These are phyloP conservation scores for Penicillium samsonianum DNA, from an alignment of 495 filamentous ascomycete genomes.

Conservation along the genomic window DNA sequence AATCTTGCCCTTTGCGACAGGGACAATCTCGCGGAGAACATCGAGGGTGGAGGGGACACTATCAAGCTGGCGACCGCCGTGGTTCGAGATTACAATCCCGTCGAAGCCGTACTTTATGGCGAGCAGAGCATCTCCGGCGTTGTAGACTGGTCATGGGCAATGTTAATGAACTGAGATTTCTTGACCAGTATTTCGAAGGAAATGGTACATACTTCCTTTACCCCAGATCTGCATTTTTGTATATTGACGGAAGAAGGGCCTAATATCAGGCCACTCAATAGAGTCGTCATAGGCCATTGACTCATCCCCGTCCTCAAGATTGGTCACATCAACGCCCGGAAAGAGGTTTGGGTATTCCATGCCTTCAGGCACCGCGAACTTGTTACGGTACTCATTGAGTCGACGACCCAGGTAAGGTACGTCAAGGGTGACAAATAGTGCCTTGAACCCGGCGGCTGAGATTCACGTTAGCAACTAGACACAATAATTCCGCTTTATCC, in stretches of 20 bases:
- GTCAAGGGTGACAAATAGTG: constrained; percentile 91
- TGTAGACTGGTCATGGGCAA: neutral
- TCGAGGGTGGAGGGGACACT: constrained; percentile 58
- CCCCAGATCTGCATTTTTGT: constrained; percentile 90
- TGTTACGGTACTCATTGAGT: constrained; percentile 41
- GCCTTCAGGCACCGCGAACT: constrained; percentile 39
- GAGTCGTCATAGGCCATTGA: constrained; percentile 3
- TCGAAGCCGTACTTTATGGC: constrained; percentile 58
- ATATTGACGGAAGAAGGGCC: constrained; percentile 77
- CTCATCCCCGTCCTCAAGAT: constrained; percentile 10
- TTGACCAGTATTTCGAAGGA: too few relatives aligned
- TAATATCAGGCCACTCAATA: constrained; percentile 8
- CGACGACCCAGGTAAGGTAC: constrained; percentile 76
- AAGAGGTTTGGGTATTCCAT: constrained; percentile 19
- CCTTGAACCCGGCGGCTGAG: constrained; percentile 73
- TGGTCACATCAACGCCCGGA: constrained; percentile 9
- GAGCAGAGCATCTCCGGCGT: constrained; percentile 14
- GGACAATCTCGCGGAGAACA: constrained; percentile 64
- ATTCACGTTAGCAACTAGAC: constrained; percentile 5
- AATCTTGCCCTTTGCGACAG: constrained; percentile 13
- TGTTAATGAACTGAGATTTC: too few relatives aligned
- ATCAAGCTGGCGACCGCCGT: constrained; percentile 60
- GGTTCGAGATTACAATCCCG: constrained; percentile 64
- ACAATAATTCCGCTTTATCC: neutral
- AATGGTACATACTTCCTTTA: constrained; percentile 65